These are phyloP conservation scores for Senna siamea DNA, from an alignment of 306 rosid genomes.

Conservation along the genomic window DNA sequence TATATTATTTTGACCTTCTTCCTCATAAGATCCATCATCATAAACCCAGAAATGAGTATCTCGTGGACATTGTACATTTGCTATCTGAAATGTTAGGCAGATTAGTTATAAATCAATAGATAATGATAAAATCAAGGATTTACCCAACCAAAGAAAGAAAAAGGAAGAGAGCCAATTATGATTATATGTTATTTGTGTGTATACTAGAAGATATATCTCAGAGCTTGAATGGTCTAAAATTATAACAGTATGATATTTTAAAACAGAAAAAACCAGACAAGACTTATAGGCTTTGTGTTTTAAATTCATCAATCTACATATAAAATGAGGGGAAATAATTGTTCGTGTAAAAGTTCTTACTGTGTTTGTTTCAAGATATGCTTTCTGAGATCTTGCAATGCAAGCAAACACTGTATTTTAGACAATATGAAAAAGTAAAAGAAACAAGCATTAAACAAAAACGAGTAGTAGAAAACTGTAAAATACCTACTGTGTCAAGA, in stretches of 20 bases:
- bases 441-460: slow-evolving; percentile 23
- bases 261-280: slow-evolving; percentile 1
- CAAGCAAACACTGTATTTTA: slow-evolving; percentile 12
- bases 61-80: slow-evolving; percentile 90
- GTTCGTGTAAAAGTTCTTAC: slow-evolving; percentile 18
- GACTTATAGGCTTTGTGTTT: slow-evolving; percentile 22
- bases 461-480: not conserved
- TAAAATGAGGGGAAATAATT: slow-evolving; percentile 21
- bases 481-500: not conserved
- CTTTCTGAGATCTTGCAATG: slow-evolving; percentile 27
- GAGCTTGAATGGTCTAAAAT: slow-evolving; percentile 12
- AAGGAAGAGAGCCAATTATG: too few relatives aligned
- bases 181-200: slow-evolving; percentile 11
- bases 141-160: slow-evolving; percentile 8
- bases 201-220: slow-evolving; percentile 18
- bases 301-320: slow-evolving; percentile 19
- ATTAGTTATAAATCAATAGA: slow-evolving; percentile 28
- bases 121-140: slow-evolving; percentile 27
- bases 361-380: slow-evolving; percentile 26
- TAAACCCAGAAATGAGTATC: slow-evolving; percentile 97
- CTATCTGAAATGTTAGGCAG: slow-evolving; percentile 61
- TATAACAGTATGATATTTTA: not conserved
- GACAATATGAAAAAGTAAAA: slow-evolving; percentile 17
- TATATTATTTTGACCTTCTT: slow-evolving; percentile 97
- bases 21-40: slow-evolving; percentile 94